Base-by-base conservation (phyloP, 768 basidiomycete genomes). In the button mushroom (Agaricus bisporus) region DNA sequence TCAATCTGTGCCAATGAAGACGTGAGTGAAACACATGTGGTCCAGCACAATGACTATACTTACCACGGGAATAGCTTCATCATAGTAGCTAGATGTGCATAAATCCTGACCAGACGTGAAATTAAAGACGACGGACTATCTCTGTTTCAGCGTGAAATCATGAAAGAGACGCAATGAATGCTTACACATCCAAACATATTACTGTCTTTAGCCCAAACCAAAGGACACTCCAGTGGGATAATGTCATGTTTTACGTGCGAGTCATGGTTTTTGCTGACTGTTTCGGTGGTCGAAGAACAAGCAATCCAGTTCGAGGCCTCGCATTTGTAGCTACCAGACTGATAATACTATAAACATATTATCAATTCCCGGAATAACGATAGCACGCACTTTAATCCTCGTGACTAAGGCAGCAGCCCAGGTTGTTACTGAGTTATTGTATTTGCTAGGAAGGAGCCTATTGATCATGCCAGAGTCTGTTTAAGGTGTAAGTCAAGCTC, bases 171-270 rank as follows among this genome's bases (percentile, higher is more conserved):
- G 36, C 36, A 10, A 54, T 26, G 41, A 7, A 25, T 2, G 61
- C 68, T 52, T 52, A 73, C 77, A 56, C 77, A 80, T 57, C 74
- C 74, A 42, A 73, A 71, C 5, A 63, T 55, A 52, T 78, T 78
- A 5, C 75, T 62, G 46, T 80, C 77, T 43, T 64, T 53, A 14
- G 75, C 76, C 75, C 76, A 79, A 17, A 73, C 71, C 2, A 77
- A 64, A 25, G 78, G 76, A 59, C 77, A 79, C 14, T 63, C 63
- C 29, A 79, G 69, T 6, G 74, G 73, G 0, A 67, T 70, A 44
- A 76, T 67, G 14, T 65, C 63, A 7, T 66, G 64, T 22, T 61
- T 49, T 50, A 2, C 60, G 4, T 60, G 50, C 15, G 74, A 61
- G 46, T 74, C 72, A 14, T 68, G 65, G 41, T 63, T 61, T 11